Conservation (phyloP, 768 basidiomycete genomes). For the Suillus tomentosus region DNA sequence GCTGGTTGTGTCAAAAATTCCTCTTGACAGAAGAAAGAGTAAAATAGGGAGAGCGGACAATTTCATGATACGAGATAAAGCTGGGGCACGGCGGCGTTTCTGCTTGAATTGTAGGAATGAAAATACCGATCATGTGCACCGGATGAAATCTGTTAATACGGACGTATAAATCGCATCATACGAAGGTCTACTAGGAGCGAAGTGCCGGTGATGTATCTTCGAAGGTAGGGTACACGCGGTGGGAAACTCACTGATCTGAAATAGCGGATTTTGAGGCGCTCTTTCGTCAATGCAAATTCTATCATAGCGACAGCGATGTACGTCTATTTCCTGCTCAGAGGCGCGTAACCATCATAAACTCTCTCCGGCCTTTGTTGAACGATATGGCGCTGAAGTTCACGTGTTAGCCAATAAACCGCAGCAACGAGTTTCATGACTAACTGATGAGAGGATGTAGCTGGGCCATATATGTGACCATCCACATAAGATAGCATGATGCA, state of each 20-base stretch:
- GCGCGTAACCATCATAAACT: background rate
- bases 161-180: background rate
- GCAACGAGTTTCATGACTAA: conserved; percentile 38
- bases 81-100: background rate
- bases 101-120: background rate
- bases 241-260: too few relatives aligned
- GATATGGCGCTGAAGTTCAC: conserved; percentile 23
- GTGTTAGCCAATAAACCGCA: conserved; percentile 9
- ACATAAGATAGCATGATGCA: conserved; percentile 91
- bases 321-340: background rate
- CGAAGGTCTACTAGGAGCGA: background rate
- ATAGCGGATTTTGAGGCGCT: too few relatives aligned
- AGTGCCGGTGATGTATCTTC: too few relatives aligned
- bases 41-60: background rate
- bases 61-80: background rate
- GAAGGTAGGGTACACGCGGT: too few relatives aligned
- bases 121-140: background rate
- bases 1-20: background rate
- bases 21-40: background rate
- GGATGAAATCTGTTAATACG: background rate
- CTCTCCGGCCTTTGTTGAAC: conserved; percentile 7
- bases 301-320: too few relatives aligned
- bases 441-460: conserved; percentile 90
- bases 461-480: conserved; percentile 94
- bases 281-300: too few relatives aligned